phyloP scores from a whole-genome alignment of 2,329 filamentous ascomycete species.

The Teratosphaeria gauchensis region DNA sequence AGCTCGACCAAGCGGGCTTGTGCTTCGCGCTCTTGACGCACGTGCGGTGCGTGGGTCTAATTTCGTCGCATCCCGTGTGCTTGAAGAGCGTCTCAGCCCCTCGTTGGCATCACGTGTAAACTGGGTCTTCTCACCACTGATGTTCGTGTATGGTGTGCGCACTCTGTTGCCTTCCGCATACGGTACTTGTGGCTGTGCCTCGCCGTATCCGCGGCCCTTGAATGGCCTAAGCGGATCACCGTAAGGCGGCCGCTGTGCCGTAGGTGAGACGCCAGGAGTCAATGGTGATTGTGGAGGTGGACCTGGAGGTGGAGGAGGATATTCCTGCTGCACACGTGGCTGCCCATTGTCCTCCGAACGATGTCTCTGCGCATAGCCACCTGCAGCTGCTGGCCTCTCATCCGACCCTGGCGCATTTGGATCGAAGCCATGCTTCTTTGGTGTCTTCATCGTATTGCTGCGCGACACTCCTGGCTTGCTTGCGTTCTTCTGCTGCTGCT shows the following conservation, averaged over 20 bases:
- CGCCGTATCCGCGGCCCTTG: conserved; percentile 15
- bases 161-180: conserved; percentile 40
- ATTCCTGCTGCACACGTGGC: conserved; percentile 5
- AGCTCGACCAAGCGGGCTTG: conserved; percentile 14
- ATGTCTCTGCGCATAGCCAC: conserved; percentile 19
- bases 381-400: conserved; percentile 42
- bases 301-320: conserved; percentile 26
- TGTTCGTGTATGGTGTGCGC: conserved; percentile 45
- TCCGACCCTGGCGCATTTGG: conserved; percentile 50
- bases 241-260: conserved; percentile 25
- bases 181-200: conserved; percentile 18
- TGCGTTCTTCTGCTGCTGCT: conserved; percentile 17
- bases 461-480: conserved; percentile 27
- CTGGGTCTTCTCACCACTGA: conserved; percentile 48
- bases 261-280: conserved; percentile 15
- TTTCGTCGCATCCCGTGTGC: conserved; percentile 36
- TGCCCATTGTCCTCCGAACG: conserved; percentile 20
- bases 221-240: conserved; percentile 30
- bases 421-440: conserved; percentile 48
- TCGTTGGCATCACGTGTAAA: conserved; percentile 35
- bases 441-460: conserved; percentile 30
- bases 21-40: conserved; percentile 13
- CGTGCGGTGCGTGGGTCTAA: conserved; percentile 11
- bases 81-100: conserved; percentile 43
- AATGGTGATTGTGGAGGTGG: conserved; percentile 24